These are phyloP conservation scores for Trametes cinnabarina DNA, from an alignment of 768 basidiomycete species.

Conservation along the genomic window DNA sequence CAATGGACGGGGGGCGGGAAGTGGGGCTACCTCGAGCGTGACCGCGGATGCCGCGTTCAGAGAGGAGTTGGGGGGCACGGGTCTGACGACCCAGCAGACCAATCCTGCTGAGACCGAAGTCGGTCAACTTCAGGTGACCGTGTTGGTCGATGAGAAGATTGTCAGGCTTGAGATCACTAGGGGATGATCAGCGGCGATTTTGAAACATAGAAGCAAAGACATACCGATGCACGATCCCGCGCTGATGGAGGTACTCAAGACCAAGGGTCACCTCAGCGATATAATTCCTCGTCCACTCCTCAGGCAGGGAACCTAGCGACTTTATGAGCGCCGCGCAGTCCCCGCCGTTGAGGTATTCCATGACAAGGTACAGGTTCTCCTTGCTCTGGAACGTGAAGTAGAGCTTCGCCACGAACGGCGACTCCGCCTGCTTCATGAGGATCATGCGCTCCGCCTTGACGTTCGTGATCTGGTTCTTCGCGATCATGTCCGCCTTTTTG, in stretches of 20 bases:
- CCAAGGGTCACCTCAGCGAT: conserved; percentile 95
- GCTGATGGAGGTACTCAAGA: conserved; percentile 92
- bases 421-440: conserved; percentile 98
- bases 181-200: not conserved
- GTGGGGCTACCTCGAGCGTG: conserved; percentile 62
- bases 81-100: conserved; percentile 98
- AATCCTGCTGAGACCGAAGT: conserved; percentile 95
- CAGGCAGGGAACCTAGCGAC: conserved; percentile 86
- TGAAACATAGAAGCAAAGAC: conserved; percentile 25
- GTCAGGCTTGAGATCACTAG: conserved; percentile 95
- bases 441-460: conserved; percentile 99
- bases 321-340: conserved; percentile 98
- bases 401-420: conserved; percentile 95
- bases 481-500: conserved; percentile 99
- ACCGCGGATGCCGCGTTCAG: conserved; percentile 31
- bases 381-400: conserved; percentile 99
- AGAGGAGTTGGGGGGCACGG: conserved; percentile 49
- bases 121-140: conserved; percentile 96
- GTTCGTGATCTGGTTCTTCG: conserved; percentile 99
- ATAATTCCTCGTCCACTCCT: conserved; percentile 97
- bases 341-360: conserved; percentile 99
- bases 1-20: conserved; percentile 80
- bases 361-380: conserved; percentile 96
- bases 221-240: conserved; percentile 95
- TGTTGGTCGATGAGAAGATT: conserved; percentile 96